These are phyloP conservation scores for Albifimbria verrucaria DNA, from an alignment of 2,329 filamentous ascomycete genomes.

Conservation along the genomic window DNA sequence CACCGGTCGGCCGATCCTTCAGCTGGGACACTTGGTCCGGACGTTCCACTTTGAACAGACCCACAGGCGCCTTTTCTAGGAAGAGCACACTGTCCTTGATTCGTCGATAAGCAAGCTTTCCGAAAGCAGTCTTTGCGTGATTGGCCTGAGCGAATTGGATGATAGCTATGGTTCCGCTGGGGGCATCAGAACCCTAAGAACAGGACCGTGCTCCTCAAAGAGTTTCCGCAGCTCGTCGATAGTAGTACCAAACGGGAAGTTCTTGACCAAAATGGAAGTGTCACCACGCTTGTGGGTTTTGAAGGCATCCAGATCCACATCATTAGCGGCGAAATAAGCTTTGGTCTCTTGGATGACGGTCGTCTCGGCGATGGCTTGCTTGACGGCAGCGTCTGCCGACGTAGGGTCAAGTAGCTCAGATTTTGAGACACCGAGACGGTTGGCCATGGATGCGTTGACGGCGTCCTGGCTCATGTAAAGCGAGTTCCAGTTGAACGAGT, in stretches of 20 bases:
- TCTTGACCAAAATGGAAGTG: conserved; percentile 86
- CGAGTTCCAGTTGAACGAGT: conserved; percentile 96
- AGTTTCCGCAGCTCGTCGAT: conserved; percentile 73
- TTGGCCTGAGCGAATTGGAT: conserved; percentile 79
- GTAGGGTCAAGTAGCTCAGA: conserved; percentile 93
- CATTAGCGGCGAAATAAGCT: conserved; percentile 81
- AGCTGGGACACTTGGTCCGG: conserved; percentile 23
- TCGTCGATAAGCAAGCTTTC: conserved; percentile 80
- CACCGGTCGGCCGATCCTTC: conserved; percentile 36
- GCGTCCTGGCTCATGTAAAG: conserved; percentile 98
- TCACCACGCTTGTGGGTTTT: conserved; percentile 82
- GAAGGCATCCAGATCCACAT: conserved; percentile 89
- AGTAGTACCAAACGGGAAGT: conserved; percentile 82
- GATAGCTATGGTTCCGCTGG: conserved; percentile 89
- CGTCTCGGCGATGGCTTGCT: conserved; percentile 95
- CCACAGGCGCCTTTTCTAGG: conserved; percentile 86
- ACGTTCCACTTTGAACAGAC: conserved; percentile 58
- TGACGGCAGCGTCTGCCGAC: conserved; percentile 88
- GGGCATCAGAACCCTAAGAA: conserved; percentile 87
- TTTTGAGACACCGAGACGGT: conserved; percentile 84
- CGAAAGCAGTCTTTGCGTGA: conserved; percentile 81
- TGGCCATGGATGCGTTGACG: conserved; percentile 84
- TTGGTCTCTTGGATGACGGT: conserved; percentile 96
- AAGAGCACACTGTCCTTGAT: conserved; percentile 90
- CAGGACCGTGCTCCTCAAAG: conserved; percentile 81